Base-by-base conservation (phyloP, 495 filamentous ascomycete genomes). In the Aspergillus carlsbadensis region DNA sequence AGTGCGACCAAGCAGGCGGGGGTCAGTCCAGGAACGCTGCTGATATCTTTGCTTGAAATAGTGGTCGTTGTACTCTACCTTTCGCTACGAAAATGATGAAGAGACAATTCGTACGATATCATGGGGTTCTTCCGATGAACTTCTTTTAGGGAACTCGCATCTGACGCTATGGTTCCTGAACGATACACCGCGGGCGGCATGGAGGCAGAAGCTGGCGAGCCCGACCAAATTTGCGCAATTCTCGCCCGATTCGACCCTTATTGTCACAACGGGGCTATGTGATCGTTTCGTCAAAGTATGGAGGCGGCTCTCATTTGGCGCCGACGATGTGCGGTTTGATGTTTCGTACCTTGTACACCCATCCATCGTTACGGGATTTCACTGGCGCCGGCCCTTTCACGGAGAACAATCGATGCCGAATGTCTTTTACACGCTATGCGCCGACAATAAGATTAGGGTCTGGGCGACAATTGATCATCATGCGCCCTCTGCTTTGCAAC, bases 271-370 rank as follows among this genome's bases (percentile, higher is more conserved):
- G 8, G 91, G 91, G 31, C 73, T 74, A 43, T 84, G 90, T 66
- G 94, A 98, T 65, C 81, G 87, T 37, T 75, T 98, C 18, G 84
- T 93, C 45, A 99, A 98, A 72, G 81, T 98, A 65, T 99, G 94
- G 94, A 83, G 91, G 57, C 79, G 93, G 58, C 73, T 95, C 17
- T 88, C 87, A n/a, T 96, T 90, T 69, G 90, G 90, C 15, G 81
- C 84, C 10, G 86, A 89, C 57, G 89, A 93, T 62, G 88, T 89
- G 20, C 83, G 89, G 29, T 96, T 97, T 68, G 94, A 98, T 62
- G 89, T 92, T 64, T 83, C 85, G 5, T 99, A 99, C 70, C 83
- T 99, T 1, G 74, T 86, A 11, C 94, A 99, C 70, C 92, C 91
- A 1, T 75, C 80, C 44, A 74, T 87, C 0, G 84, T 99, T 26